Base-by-base conservation (phyloP, 768 basidiomycete genomes). In the Mycena rosella region DNA sequence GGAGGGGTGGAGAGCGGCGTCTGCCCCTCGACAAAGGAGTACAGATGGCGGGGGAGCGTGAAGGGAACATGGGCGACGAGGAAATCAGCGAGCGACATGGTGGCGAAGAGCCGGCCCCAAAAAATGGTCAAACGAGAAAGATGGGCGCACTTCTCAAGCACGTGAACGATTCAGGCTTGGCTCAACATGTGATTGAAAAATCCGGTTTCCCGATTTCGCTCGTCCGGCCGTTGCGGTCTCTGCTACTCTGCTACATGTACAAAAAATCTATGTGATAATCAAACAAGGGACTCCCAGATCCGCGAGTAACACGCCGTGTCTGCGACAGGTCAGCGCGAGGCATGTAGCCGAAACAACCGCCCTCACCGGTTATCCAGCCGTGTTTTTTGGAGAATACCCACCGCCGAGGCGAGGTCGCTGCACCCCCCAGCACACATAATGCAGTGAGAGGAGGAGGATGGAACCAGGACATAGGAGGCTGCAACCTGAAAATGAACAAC, bases 1-100 rank as follows among this genome's bases (percentile, higher is more conserved):
- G 88, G 85, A 79, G 83, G 90, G 73, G 95, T 97, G 32, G 93
- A 95, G 62, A 98, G 78, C 15, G 96, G 96, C 0, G 94, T 92
- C 71, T 84, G 78, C 54, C 93, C 95, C 30, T 84, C 84, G 70
- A 93, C 86, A 86, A 92, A 96, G 60, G 84, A 82, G 36, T 80
- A 85, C 52, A 86, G 82, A 76, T 90, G 83, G 38, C 72, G 77
- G 24, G 92, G 91, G 63, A 92, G 81, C 63, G 86, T 82, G 71
- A 85, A 80, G 38, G 91, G 89, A 69, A 88, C 78, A 74, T 84
- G 70, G 47, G 86, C 79, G 76, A 91, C 81, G 72, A 95, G 83
- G 73, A 91, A 81, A 78, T 93, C 91, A 72, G 93, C 91, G 79
- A 95, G 87, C 67, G 87, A 85, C 76, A 87, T 84, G 92, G 93